These are phyloP conservation scores for Calvatia gigantea DNA, from an alignment of 768 basidiomycete genomes.

Conservation along the genomic window DNA sequence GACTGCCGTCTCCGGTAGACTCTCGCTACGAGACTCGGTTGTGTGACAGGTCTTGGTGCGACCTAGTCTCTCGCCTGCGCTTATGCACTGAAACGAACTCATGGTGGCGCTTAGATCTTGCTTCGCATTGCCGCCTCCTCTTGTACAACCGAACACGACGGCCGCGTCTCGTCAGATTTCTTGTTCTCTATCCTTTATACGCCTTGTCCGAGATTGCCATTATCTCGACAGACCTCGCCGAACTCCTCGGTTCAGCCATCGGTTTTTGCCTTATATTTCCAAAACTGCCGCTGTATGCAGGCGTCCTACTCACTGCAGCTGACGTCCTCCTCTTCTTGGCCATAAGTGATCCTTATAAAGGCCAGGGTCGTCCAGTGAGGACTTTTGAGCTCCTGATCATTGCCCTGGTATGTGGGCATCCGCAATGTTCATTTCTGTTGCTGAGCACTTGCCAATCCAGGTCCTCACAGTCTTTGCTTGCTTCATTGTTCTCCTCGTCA, in stretches of 20 bases:
- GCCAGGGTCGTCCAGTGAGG: conserved; percentile 49
- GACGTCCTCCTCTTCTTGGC: conserved; percentile 62
- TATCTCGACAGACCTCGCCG: conserved; percentile 67
- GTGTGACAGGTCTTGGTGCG: conserved; percentile 61
- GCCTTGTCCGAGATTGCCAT: conserved; percentile 54
- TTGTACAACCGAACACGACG: conserved; percentile 50
- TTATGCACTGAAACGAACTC: neutral
- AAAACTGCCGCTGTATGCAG: conserved; percentile 50
- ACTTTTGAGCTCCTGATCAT: conserved; percentile 56
- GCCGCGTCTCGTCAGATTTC: conserved; percentile 42
- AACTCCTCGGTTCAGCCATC: conserved; percentile 67
- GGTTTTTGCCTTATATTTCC: conserved; percentile 65
- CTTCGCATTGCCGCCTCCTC: conserved; percentile 53
- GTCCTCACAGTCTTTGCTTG: conserved; percentile 61
- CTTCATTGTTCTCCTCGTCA: conserved; percentile 63
- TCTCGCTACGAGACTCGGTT: conserved; percentile 65
- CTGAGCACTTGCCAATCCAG: conserved; percentile 29
- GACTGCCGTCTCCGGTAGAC: conserved; percentile 34
- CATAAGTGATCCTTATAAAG: conserved; percentile 56
- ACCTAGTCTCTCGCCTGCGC: neutral
- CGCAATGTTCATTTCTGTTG: conserved; percentile 10
- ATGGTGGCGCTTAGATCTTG: conserved; percentile 40
- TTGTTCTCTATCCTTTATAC: conserved; percentile 55
- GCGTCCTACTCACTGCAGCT: conserved; percentile 51
- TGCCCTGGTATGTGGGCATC: conserved; percentile 45